Evolutionary conservation across 768 basidiomycete species (phyloP).

Genomic region (Lactarius hengduanensis): DNA sequence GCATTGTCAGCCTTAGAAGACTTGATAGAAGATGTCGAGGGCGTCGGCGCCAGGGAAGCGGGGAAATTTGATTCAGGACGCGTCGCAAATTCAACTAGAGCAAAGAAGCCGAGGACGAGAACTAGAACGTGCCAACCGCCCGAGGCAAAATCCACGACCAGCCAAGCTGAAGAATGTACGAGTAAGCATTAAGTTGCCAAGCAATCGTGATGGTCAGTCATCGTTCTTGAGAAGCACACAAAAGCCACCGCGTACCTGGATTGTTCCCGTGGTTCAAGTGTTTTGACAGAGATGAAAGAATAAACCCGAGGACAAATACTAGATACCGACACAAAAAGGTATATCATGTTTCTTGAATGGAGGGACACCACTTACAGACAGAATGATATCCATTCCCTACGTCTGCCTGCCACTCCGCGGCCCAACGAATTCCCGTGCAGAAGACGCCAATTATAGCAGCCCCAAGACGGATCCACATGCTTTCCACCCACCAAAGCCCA

Average conservation of each 20-base stretch:
- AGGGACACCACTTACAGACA: conserved; percentile 18
- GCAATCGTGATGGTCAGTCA: not conserved
- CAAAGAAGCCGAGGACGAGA: conserved; percentile 53
- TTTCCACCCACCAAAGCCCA: conserved; percentile 27
- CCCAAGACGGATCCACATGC: conserved; percentile 26
- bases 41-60: conserved; percentile 11
- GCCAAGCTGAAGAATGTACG: conserved; percentile 64
- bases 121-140: conserved; percentile 73
- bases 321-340: not conserved
- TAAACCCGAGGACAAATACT: conserved; percentile 68
- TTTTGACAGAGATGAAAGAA: conserved; percentile 68
- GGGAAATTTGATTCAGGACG: conserved; percentile 38
- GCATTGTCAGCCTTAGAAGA: conserved; percentile 5
- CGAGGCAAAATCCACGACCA: conserved; percentile 61
- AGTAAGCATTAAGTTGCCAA: not conserved
- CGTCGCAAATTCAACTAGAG: conserved; percentile 54
- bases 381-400: conserved; percentile 22
- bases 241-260: conserved; percentile 48
- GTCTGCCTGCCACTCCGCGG: conserved; percentile 25
- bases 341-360: not conserved
- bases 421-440: conserved; percentile 21
- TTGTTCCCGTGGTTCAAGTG: conserved; percentile 80
- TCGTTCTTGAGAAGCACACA: no score
- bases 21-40: not conserved
- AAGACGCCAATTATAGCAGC: conserved; percentile 24